Evolutionary conservation across 352 stramenopile genomes (phyloP), one percentile per base, ranked within the genome.

Genomic region (Globisporangium echinulatum): DNA sequence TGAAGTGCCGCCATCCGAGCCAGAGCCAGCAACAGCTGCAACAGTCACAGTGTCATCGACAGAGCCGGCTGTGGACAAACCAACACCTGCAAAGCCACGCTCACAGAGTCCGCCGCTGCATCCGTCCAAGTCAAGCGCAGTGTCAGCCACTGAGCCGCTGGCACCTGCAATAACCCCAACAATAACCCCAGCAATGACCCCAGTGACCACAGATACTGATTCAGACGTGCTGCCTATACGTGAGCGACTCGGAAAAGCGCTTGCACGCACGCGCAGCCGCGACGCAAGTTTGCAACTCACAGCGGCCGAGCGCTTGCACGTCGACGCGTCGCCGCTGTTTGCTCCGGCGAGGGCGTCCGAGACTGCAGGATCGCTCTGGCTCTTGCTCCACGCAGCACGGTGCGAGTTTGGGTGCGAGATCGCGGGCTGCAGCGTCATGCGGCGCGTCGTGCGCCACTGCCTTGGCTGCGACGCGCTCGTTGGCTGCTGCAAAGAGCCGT

Each of bases 361-460:
- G 59, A 88, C 79, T 1, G 82, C 77, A 0, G 82, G 82, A 1
- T 91, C 82, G 7, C 58, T 91, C 37, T 91, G 82, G 82, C 59
- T 91, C 36, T 66, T 91, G 44, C 56, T 91, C 49, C 79, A 91
- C 39, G 57, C 71, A 7, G 68, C 68, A 0, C 67, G 80, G 42
- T 85, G 67, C 67, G 70, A 75, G 59, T 71, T 58, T 56, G 75
- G 62, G 11, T 85, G 64, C 60, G 73, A 74, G 10, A 89, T 91
- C 52, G 53, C 62, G 1, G 82, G 77, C 2, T 91, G 82, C 38
- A 71, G 75, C 36, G 76, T 89, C 14, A 91, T 91, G 82, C 74
- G 75, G 14, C 82, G 82, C 7, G 77, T 91, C 17, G 47, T 89
- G 11, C 77, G 75, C 19, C 82, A 89, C 51, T 91, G 82, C 33